Evolutionary conservation across 257 asterid species (phyloP).

Genomic region (Lantana camara): DNA sequence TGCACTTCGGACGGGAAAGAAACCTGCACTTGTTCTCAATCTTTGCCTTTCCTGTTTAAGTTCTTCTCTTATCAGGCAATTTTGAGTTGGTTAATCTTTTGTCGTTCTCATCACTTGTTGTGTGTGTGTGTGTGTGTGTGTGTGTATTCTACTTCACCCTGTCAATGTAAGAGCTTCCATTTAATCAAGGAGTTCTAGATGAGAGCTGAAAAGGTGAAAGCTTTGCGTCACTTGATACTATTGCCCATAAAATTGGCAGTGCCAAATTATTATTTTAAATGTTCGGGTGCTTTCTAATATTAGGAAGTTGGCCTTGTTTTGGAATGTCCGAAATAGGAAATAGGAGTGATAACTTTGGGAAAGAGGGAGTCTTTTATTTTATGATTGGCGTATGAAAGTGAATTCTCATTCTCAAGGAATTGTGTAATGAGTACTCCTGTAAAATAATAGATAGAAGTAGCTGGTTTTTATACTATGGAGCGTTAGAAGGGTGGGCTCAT

Average conservation of each 20-base stretch:
- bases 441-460: not conserved
- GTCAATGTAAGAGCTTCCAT: too few relatives aligned
- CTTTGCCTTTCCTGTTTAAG: constrained; percentile 4
- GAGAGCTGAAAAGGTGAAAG: not conserved
- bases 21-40: not conserved
- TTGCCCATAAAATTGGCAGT: not conserved
- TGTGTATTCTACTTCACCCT: too few relatives aligned
- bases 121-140: too few relatives aligned
- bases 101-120: too few relatives aligned
- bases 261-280: not conserved
- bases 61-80: too few relatives aligned
- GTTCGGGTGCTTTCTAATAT: not conserved
- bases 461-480: not conserved
- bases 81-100: too few relatives aligned
- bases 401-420: constrained; percentile 19
- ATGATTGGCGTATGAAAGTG: constrained; percentile 15
- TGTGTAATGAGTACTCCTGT: constrained; percentile 6
- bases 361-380: constrained; percentile 9
- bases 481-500: not conserved
- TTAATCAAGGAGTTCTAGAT: constrained; percentile 2
- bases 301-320: not conserved
- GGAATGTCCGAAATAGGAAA: not conserved
- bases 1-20: constrained; percentile 10
- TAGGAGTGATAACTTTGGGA: not conserved
- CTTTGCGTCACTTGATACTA: not conserved